Percentiles rank a stretch among this genome's conserved stretches.
Evolutionary conservation across 2,329 filamentous ascomycete species (phyloP).

Genomic region (Chaetomiaceae sp.): DNA sequence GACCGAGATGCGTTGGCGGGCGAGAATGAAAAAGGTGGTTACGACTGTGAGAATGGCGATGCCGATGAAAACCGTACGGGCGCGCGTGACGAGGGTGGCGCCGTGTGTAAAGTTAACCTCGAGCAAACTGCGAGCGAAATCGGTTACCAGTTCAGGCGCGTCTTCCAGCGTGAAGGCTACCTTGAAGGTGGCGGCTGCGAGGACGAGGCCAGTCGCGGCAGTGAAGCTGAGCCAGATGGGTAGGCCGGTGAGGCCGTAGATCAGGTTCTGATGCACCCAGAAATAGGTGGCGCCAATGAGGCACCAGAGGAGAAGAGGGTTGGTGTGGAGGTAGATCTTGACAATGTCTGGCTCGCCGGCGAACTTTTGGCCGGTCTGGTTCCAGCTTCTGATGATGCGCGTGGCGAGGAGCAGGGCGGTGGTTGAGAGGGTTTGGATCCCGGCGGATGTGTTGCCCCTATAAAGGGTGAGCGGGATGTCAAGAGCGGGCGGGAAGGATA

Average conservation of each 20-base stretch:
- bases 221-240: conserved; percentile 40
- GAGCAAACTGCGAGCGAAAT: conserved; percentile 40
- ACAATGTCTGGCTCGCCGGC: conserved; percentile 87
- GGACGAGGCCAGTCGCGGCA: conserved; percentile 40
- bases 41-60: conserved; percentile 38
- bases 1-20: conserved; percentile 26
- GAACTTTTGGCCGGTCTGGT: conserved; percentile 95
- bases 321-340: conserved; percentile 60
- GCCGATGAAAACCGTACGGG: conserved; percentile 48
- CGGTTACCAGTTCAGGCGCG: conserved; percentile 72
- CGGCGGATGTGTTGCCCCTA: conserved; percentile 27
- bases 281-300: conserved; percentile 67
- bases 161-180: conserved; percentile 82
- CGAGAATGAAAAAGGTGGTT: conserved; percentile 38
- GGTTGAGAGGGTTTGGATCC: conserved; percentile 28
- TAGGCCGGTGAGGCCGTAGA: conserved; percentile 39
- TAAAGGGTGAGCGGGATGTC: conserved; percentile 10
- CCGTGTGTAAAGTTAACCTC: conserved; percentile 39
- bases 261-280: conserved; percentile 47
- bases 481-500: background rate
- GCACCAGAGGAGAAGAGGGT: conserved; percentile 68
- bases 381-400: conserved; percentile 75
- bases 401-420: conserved; percentile 55
- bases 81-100: conserved; percentile 45
- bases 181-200: conserved; percentile 74